Evolutionary conservation across 2,329 filamentous ascomycete genomes (phyloP), one percentile per base, ranked within the genome.

Genomic region (Sphaerulina vaccinii): DNA sequence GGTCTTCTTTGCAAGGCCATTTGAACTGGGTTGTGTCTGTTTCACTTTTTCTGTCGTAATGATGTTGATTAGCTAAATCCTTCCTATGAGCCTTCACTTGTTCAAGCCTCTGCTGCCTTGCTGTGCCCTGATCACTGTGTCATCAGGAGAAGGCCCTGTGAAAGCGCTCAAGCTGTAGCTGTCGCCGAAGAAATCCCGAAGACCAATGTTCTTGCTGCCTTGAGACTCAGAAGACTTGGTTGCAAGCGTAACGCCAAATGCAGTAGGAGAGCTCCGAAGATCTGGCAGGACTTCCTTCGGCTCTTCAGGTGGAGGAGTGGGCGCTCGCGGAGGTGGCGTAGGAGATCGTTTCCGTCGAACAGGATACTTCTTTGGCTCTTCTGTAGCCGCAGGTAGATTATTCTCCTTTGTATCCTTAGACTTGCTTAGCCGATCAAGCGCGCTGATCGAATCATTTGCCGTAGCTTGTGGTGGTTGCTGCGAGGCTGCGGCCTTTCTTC

Each of bases 401-500:
- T 63, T 64, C 42, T 65, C 59, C 38, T 65, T 67, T 3, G 44
- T 29, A 13, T 63, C 55, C 41, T 55, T 63, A 3, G 62, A 49
- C 43, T 59, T 60, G 21, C 64, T 70, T 49, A 77, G 67, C 45
- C 71, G 70, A 53, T 77, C 74, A 35, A 77, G 66, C 32, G 75
- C 68, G 21, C 70, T 68, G n/a, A 75, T 57, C 2, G 73, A 67
- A 18, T 61, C 54, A n/a, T 45, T 46, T 13, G 52, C 29, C 19
- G 53, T 36, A 13, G 21, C 24, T 18, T 43, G 29, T 23, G 47
- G 37, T 21, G 52, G 38, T n/a, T 53, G 49, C 29, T 57, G 51
- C 13, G 52, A 35, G n/a, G 59, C 45, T 6, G 66, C 84, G 11
- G 84, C 84, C 70, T 90, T 95, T 71, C 88, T 91, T 68, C 90